Percentiles rank a stretch among this genome's conserved stretches.
Evolutionary conservation across 371 early-diverging fungal genomes (phyloP).

Genomic region (Syncephalastrum sp.): DNA sequence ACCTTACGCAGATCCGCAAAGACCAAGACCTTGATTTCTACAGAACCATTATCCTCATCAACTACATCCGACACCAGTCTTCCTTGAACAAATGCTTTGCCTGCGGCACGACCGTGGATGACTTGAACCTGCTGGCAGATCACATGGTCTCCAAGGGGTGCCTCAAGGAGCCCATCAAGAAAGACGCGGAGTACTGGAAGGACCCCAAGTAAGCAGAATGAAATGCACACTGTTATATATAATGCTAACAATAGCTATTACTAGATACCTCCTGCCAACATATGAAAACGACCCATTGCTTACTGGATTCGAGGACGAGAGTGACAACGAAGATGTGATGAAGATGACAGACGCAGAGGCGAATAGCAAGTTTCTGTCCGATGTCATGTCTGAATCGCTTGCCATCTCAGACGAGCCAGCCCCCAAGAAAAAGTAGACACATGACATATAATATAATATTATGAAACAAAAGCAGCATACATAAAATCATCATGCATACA

Average conservation of each 20-base stretch:
- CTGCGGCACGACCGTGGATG: slow-evolving; percentile 58
- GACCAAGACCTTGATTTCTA: slow-evolving; percentile 77
- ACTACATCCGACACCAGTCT: slow-evolving; percentile 82
- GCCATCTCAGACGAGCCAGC: slow-evolving; percentile 2
- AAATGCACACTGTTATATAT: not conserved
- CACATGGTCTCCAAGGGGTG: slow-evolving; percentile 60
- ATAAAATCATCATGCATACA: no score
- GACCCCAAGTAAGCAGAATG: slow-evolving; percentile 60
- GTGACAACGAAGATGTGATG: slow-evolving; percentile 45
- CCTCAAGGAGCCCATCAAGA: slow-evolving; percentile 43
- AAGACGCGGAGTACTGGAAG: slow-evolving; percentile 68
- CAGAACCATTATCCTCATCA: slow-evolving; percentile 81
- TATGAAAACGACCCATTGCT: slow-evolving; percentile 88
- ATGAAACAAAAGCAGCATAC: no score
- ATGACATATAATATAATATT: no score
- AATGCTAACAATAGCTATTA: not conserved
- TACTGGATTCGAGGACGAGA: slow-evolving; percentile 72
- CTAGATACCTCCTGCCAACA: slow-evolving; percentile 71
- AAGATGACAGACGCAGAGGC: slow-evolving; percentile 31
- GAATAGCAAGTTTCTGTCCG: slow-evolving; percentile 28
- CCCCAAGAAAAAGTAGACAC: no score
- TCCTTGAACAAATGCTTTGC: slow-evolving; percentile 69
- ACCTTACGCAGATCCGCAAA: slow-evolving; percentile 60
- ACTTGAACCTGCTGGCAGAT: slow-evolving; percentile 35
- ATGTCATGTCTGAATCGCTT: slow-evolving; percentile 6